Conservation (phyloP, 768 basidiomycete genomes). For the Pleurotus cornucopiae region DNA sequence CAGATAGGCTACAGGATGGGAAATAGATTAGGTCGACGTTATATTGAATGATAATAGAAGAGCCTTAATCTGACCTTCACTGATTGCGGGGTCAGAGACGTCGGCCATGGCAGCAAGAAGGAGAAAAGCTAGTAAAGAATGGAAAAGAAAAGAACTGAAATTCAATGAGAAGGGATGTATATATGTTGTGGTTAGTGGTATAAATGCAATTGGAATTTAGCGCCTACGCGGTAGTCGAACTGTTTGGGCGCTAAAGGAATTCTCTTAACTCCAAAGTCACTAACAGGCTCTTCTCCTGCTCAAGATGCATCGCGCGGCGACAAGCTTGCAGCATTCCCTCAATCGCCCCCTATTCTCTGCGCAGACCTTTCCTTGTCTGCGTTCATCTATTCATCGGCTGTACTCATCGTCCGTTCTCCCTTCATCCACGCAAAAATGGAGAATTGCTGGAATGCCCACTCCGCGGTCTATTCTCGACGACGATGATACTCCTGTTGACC, state of each 20-base stretch:
- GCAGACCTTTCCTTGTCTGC: background rate
- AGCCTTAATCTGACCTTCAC: constrained; percentile 49
- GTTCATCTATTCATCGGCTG: constrained; percentile 4
- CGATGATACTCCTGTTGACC: constrained; percentile 38
- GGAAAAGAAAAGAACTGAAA: constrained; percentile 6
- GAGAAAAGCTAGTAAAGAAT: background rate
- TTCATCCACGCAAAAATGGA: constrained; percentile 30
- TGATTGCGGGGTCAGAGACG: constrained; percentile 68
- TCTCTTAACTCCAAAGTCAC: background rate
- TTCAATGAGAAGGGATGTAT: background rate
- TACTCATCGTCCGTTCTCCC: constrained; percentile 4
- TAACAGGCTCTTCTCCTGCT: constrained; percentile 14
- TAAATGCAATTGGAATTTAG: no score
- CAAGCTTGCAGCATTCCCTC: background rate
- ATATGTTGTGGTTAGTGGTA: background rate
- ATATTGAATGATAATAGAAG: background rate
- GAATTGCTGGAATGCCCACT: constrained; percentile 29
- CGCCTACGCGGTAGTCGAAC: no score
- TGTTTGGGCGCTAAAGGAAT: no score
- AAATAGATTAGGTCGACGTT: constrained; percentile 18
- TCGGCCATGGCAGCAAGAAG: constrained; percentile 58
- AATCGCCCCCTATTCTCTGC: background rate
- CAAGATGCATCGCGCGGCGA: constrained; percentile 16
- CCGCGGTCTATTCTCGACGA: constrained; percentile 47
- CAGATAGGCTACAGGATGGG: constrained; percentile 62